Evolutionary conservation across 2,329 filamentous ascomycete species (phyloP).

Genomic region (Dryadomyces sulphureus): DNA sequence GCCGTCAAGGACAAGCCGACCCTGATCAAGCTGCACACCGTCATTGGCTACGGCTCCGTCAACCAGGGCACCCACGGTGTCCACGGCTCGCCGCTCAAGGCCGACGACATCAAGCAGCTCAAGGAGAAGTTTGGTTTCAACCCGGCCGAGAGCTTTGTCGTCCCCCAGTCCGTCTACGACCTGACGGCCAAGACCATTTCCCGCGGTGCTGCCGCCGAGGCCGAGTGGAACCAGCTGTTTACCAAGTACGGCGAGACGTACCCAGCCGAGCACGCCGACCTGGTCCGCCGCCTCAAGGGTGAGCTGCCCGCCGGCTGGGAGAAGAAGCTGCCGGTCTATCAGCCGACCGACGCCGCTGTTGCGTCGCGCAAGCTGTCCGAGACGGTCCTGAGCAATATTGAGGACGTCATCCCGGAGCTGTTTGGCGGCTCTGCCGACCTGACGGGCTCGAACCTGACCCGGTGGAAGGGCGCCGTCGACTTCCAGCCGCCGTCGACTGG

Average conservation of each 20-base stretch:
- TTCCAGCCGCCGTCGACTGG: slow-evolving; percentile 83
- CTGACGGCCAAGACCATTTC: slow-evolving; percentile 71
- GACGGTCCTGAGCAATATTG: slow-evolving; percentile 77
- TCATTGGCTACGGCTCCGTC: slow-evolving; percentile 90
- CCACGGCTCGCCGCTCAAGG: slow-evolving; percentile 91
- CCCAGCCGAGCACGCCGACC: slow-evolving; percentile 66
- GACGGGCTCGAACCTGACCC: slow-evolving; percentile 96
- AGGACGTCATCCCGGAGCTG: slow-evolving; percentile 72
- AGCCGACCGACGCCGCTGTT: slow-evolving; percentile 65
- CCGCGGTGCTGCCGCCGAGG: slow-evolving; percentile 75
- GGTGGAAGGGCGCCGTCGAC: slow-evolving; percentile 93
- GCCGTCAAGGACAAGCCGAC: slow-evolving; percentile 91
- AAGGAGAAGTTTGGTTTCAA: slow-evolving; percentile 96
- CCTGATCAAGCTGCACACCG: slow-evolving; percentile 92
- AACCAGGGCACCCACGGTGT: slow-evolving; percentile 89
- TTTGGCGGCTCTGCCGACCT: slow-evolving; percentile 93
- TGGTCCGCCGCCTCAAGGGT: slow-evolving; percentile 63
- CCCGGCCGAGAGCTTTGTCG: slow-evolving; percentile 81
- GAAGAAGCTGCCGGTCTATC: slow-evolving; percentile 84
- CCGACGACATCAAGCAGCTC: slow-evolving; percentile 82
- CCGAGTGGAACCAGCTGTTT: slow-evolving; percentile 91
- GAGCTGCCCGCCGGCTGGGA: slow-evolving; percentile 94
- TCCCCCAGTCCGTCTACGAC: slow-evolving; percentile 92
- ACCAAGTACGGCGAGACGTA: slow-evolving; percentile 70
- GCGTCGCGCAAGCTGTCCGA: slow-evolving; percentile 96